Evolutionary conservation across 257 asterid genomes (phyloP), one percentile per base, ranked within the genome.

Genomic region (Catharanthus roseus): DNA sequence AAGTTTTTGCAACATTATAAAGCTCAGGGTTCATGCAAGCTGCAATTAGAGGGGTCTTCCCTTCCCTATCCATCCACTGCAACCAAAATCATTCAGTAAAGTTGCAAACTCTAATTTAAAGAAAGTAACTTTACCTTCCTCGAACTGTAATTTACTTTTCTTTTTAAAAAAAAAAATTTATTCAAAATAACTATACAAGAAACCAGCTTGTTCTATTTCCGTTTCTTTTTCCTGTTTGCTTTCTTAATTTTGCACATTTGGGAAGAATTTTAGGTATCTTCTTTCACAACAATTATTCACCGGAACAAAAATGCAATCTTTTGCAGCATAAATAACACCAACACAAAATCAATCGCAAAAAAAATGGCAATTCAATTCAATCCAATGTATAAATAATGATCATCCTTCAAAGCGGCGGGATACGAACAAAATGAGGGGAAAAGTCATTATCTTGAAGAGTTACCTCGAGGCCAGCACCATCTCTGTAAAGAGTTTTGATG

Each of bases 381-480:
- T n/a, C 38, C 63, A 7, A 18, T 9, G 10, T 31, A 51, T 29
- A 47, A 3, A 34, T 4, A 19, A 44, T 45, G 4, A 60, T 2
- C n/a, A n/a, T n/a, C n/a, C 65, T 16, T 60, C 18, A 60, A 15
- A n/a, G 29, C 24, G n/a, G n/a, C n/a, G n/a, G 26, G n/a, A 18
- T 31, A 60, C 16, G 31, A 10, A 56, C 38, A 29, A 53, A 73
- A 28, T 4, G 11, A 34, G 28, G 36, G 54, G 69, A 61, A 0
- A 60, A 44, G 47, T 28, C 31, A 16, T 21, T 41, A 36, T 34
- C 39, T 31, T 49, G 39, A 26, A 39, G 31, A 8, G 16, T 28
- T 82, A 95, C 98, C 98, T 90, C 98, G 60, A 93, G 97, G 72
- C 92, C 89, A 73, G 98, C 98, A 60, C 98, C 98, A 55, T 90